Percentiles rank a stretch among this genome's conserved stretches.
Conservation (phyloP, 2,329 filamentous ascomycete species). For the Alternaria metachromatica region DNA sequence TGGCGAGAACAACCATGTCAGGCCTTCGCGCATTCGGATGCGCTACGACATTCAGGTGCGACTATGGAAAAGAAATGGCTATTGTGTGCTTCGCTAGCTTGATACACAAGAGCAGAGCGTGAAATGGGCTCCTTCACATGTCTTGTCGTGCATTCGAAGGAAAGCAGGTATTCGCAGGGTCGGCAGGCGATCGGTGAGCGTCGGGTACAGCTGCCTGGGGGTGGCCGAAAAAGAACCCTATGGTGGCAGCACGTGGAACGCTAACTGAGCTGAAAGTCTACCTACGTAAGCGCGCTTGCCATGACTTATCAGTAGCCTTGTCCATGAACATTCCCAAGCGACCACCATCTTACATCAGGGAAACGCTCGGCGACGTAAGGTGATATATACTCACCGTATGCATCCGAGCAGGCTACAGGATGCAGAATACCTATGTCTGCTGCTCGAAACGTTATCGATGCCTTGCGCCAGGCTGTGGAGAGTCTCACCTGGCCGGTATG, state of each 20-base stretch:
- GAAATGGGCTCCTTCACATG: background rate
- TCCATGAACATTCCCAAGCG: conserved; percentile 2
- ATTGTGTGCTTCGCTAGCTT: background rate
- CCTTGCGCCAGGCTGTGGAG: background rate
- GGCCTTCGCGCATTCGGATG: background rate
- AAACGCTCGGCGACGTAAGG: background rate
- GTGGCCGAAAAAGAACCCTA: background rate
- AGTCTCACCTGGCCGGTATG: background rate
- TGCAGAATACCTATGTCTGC: background rate
- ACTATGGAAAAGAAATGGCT: background rate
- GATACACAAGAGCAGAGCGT: background rate
- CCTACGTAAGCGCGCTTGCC: conserved; percentile 16
- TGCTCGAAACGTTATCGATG: background rate
- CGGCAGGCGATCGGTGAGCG: conserved; percentile 2
- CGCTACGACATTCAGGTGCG: background rate
- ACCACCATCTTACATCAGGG: background rate
- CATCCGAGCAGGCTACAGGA: background rate
- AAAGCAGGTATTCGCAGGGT: background rate
- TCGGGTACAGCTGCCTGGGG: background rate
- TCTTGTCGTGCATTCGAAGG: background rate
- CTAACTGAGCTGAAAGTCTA: background rate
- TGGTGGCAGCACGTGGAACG: conserved; percentile 7
- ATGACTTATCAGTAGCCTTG: conserved; percentile 18
- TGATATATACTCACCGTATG: background rate
- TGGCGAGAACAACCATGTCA: background rate